These are phyloP conservation scores for Domatiomyces catenatus DNA, from an alignment of 2,329 filamentous ascomycete genomes.

Conservation along the genomic window DNA sequence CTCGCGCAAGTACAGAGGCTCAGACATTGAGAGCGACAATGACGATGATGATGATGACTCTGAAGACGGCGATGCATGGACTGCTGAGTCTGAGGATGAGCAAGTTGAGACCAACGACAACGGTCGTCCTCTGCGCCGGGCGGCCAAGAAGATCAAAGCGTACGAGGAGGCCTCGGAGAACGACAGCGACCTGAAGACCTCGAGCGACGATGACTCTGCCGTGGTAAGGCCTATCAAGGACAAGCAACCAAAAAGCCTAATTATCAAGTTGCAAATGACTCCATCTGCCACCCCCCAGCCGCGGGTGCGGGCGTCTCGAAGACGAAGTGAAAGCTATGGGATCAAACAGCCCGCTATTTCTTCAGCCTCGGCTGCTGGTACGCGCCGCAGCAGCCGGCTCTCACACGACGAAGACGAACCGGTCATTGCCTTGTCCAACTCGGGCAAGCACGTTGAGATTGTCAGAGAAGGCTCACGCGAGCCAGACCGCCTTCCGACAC, in stretches of 20 bases:
- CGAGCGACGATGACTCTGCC: slow-evolving; percentile 17
- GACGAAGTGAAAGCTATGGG: slow-evolving; percentile 20
- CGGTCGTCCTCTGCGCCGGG: slow-evolving; percentile 40
- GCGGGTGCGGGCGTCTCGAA: slow-evolving; percentile 17
- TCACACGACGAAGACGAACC: slow-evolving; percentile 42
- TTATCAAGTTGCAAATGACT: slow-evolving; percentile 9
- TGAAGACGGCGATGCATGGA: slow-evolving; percentile 5
- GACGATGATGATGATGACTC: slow-evolving; percentile 32
- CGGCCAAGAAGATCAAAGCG: slow-evolving; percentile 38
- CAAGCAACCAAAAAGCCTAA: slow-evolving; percentile 8
- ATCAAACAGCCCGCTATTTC: slow-evolving; percentile 17
- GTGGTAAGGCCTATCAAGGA: slow-evolving; percentile 11
- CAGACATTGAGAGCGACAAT: slow-evolving; percentile 33
- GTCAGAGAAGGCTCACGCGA: slow-evolving; percentile 40
- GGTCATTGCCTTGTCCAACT: slow-evolving; percentile 43
- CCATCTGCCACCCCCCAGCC: slow-evolving; percentile 17
- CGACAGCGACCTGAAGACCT: slow-evolving; percentile 14
- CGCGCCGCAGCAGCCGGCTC: slow-evolving; percentile 42
- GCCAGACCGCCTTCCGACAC: slow-evolving; percentile 31
- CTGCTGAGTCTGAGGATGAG: slow-evolving; percentile 21
- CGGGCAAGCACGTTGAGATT: slow-evolving; percentile 41
- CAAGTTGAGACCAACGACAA: slow-evolving; percentile 39
- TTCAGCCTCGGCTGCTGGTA: slow-evolving; percentile 17
- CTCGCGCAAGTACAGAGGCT: slow-evolving; percentile 22
- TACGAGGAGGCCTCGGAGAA: slow-evolving; percentile 40